Conservation (phyloP, 2,329 filamentous ascomycete genomes). For the Phialophora expanda region DNA sequence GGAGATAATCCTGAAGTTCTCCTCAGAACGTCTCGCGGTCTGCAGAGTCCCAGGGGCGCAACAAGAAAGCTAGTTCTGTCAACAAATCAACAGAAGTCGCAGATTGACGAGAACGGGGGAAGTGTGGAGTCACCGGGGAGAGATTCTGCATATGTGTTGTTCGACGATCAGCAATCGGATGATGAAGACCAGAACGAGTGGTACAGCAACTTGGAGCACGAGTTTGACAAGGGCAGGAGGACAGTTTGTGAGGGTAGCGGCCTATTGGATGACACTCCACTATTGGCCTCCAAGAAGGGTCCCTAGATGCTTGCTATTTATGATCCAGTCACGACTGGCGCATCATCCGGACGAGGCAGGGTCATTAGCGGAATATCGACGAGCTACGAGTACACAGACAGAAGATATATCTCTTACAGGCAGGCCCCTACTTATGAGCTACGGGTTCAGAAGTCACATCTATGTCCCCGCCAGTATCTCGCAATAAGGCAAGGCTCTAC, state of each 20-base stretch:
- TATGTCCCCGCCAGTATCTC: not conserved
- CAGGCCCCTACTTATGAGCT: not conserved
- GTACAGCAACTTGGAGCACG: conserved; percentile 15
- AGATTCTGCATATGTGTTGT: conserved; percentile 35
- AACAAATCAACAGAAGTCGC: not conserved
- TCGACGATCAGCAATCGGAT: conserved; percentile 27
- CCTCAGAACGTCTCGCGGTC: conserved; percentile 30
- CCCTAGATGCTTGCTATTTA: not conserved
- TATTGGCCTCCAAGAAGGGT: not conserved
- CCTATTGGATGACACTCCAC: conserved; percentile 11
- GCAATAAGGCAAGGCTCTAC: too few relatives aligned
- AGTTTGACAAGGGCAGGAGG: conserved; percentile 22
- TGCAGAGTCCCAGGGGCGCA: conserved; percentile 32
- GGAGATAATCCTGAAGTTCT: conserved; percentile 36
- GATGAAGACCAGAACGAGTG: conserved; percentile 12
- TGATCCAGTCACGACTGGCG: not conserved
- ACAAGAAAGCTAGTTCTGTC: conserved; percentile 29
- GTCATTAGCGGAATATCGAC: not conserved
- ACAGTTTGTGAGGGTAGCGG: conserved; percentile 32
- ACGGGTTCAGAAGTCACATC: not conserved
- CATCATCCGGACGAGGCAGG: not conserved
- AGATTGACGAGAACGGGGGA: conserved; percentile 9
- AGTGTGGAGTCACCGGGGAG: conserved; percentile 9
- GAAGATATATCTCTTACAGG: not conserved
- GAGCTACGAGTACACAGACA: not conserved